These are phyloP conservation scores for Mortierella hygrophila DNA, from an alignment of 192 early-diverging fungal species.

Conservation along the genomic window DNA sequence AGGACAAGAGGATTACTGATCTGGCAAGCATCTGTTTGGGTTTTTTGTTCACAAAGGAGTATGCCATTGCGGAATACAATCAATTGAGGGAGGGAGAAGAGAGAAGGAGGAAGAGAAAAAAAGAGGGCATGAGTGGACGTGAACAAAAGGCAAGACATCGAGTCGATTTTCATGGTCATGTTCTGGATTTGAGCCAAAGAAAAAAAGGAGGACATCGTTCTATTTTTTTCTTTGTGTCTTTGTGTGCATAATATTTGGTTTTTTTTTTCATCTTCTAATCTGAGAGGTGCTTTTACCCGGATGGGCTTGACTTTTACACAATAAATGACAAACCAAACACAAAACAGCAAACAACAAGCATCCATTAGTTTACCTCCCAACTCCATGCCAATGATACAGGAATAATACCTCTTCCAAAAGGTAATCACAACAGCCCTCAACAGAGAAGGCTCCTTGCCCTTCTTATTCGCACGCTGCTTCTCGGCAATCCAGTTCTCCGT, in stretches of 20 bases:
- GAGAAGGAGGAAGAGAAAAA: neutral
- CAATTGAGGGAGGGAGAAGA: neutral
- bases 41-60: neutral
- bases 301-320: too few species aligned
- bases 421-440: slow-evolving; percentile 24
- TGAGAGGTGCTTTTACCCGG: neutral
- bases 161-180: neutral
- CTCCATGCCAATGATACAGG: slow-evolving; percentile 37
- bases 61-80: neutral
- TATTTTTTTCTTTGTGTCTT: neutral
- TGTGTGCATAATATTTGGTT: too few species aligned
- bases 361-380: slow-evolving; percentile 27
- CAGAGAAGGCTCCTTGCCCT: slow-evolving; percentile 30
- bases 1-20: slow-evolving; percentile 37
- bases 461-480: slow-evolving; percentile 12
- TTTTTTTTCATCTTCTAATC: neutral
- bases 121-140: neutral
- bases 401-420: slow-evolving; percentile 38
- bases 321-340: too few species aligned
- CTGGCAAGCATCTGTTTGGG: slow-evolving; percentile 26
- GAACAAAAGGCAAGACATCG: neutral
- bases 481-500: slow-evolving; percentile 30
- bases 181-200: neutral
- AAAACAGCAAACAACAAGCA: neutral
- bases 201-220: too few species aligned